A percentile compares a stretch with the other conserved stretches of the same genome.
These are phyloP conservation scores for Penicillium coffeae DNA, from an alignment of 495 filamentous ascomycete genomes.

Conservation along the genomic window DNA sequence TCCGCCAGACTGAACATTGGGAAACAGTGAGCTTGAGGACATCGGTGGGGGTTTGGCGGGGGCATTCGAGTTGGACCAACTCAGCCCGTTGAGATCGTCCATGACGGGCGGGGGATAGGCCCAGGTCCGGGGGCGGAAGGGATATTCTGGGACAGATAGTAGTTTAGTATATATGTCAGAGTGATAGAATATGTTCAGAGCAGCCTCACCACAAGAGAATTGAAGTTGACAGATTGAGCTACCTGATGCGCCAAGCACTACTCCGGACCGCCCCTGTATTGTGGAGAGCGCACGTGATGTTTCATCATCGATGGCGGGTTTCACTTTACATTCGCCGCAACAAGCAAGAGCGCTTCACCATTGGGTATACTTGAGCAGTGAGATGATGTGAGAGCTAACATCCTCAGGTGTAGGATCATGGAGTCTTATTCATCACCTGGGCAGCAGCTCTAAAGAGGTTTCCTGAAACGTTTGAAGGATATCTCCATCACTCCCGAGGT, in stretches of 20 bases:
- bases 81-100: conserved; percentile 57
- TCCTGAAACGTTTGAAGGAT: no score
- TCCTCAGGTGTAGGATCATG: no score
- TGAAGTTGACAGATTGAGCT: conserved; percentile 5
- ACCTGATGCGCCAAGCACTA: conserved; percentile 3
- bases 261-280: conserved; percentile 14
- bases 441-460: no score
- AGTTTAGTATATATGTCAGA: not conserved
- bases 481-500: no score
- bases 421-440: no score
- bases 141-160: not conserved
- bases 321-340: no score
- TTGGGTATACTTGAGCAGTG: no score
- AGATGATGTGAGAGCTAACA: no score
- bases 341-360: no score
- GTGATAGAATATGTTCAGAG: not conserved
- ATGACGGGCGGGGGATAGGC: conserved; percentile 30
- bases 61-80: conserved; percentile 45
- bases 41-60: conserved; percentile 44
- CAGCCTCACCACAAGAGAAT: conserved; percentile 1
- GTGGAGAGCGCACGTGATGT: conserved; percentile 22
- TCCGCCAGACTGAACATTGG: conserved; percentile 51
- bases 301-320: no score
- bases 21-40: conserved; percentile 55
- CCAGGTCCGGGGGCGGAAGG: conserved; percentile 1